Evolutionary conservation across 1,139 yeast genomes (phyloP).

Genomic region (Chernovozyma sophiae-reginae): DNA sequence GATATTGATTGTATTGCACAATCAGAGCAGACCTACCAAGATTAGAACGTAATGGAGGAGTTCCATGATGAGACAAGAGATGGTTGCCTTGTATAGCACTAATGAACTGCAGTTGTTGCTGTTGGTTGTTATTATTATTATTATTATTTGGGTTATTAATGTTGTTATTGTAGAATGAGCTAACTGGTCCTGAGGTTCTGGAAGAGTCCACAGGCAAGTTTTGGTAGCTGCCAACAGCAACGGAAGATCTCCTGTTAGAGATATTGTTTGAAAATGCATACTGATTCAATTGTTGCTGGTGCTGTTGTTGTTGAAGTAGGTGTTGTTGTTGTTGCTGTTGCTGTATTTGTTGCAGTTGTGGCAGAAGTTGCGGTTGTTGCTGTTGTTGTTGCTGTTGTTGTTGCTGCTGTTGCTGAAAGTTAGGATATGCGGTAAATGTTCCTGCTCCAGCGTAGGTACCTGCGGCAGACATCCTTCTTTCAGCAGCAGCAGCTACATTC

Average conservation of each 20-base stretch:
- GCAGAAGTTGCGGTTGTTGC: background rate
- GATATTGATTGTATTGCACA: slow-evolving; percentile 37
- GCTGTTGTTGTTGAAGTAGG: background rate
- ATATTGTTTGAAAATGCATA: slow-evolving; percentile 1
- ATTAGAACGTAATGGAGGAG: background rate
- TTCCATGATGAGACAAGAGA: slow-evolving; percentile 1
- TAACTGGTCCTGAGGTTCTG: background rate
- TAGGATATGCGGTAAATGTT: slow-evolving; percentile 9
- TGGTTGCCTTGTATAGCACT: slow-evolving; percentile 1
- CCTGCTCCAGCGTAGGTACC: slow-evolving; percentile 12
- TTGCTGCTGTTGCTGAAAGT: slow-evolving; percentile 3
- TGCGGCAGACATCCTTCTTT: slow-evolving; percentile 44
- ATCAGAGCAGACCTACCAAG: slow-evolving; percentile 31
- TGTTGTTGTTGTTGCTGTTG: slow-evolving; percentile 5
- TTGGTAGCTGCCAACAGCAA: slow-evolving; percentile 23
- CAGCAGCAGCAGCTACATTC: slow-evolving; percentile 14
- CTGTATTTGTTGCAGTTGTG: slow-evolving; percentile 5
- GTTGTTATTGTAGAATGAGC: slow-evolving; percentile 3
- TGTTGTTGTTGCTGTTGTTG: slow-evolving; percentile 6
- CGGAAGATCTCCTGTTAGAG: slow-evolving; percentile 33
- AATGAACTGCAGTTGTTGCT: slow-evolving; percentile 2
- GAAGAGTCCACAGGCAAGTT: slow-evolving; percentile 6
- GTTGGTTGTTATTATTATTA: background rate
- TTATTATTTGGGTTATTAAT: too few relatives aligned
- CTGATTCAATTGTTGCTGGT: slow-evolving; percentile 5